phyloP scores from a whole-genome alignment of 805 yeast genomes.

The Starmerella bombi region DNA sequence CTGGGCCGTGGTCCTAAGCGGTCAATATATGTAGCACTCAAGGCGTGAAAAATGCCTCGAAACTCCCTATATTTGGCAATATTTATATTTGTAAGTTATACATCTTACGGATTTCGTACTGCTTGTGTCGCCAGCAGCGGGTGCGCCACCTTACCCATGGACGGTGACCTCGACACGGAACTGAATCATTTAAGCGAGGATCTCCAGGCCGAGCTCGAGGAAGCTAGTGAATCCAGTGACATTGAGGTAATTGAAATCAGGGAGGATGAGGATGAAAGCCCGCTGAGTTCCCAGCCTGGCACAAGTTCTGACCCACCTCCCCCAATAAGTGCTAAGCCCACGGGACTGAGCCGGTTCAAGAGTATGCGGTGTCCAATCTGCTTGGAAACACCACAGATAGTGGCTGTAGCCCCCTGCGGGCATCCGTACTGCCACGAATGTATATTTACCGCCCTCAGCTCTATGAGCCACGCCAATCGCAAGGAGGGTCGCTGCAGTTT shows the following conservation, averaged over 20 bases:
- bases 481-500: conserved; percentile 16
- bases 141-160: neutral
- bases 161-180: neutral
- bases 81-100: too few species aligned
- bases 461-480: conserved; percentile 6
- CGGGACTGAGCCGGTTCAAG: conserved; percentile 1
- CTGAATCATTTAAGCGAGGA: conserved; percentile 1
- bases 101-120: neutral
- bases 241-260: conserved; percentile 14
- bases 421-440: conserved; percentile 20
- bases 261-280: neutral
- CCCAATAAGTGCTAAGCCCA: neutral
- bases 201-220: conserved; percentile 1
- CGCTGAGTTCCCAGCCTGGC: neutral
- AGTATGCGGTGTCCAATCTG: conserved; percentile 16
- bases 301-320: neutral
- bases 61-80: too few species aligned
- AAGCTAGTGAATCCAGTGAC: conserved; percentile 7
- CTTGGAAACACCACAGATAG: conserved; percentile 17
- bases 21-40: too few species aligned
- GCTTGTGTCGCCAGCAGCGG: neutral
- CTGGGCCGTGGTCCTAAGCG: too few species aligned
- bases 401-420: conserved; percentile 20
- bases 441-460: conserved; percentile 15
- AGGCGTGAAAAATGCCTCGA: too few species aligned